A percentile compares a stretch with the other conserved stretches of the same genome.
phyloP scores from a whole-genome alignment of 108 stramenopile species.

The Fistulifera pelliculosa region DNA sequence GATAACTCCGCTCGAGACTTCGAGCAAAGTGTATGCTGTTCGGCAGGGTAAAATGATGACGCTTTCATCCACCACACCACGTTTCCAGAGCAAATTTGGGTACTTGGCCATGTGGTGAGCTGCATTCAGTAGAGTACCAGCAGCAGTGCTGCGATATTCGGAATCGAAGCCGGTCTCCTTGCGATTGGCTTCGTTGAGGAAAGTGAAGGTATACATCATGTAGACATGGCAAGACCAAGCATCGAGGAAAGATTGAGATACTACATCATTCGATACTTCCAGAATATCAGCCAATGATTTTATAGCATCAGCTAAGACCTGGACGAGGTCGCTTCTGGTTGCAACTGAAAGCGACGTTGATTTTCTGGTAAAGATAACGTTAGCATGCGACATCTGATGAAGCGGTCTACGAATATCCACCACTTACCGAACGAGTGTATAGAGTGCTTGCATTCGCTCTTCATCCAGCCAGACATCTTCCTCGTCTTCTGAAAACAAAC shows the following conservation, averaged over 20 bases:
- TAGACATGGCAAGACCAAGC: slow-evolving; percentile 75
- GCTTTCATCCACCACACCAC: slow-evolving; percentile 73
- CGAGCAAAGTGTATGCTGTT: slow-evolving; percentile 77
- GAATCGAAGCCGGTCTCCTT: slow-evolving; percentile 28
- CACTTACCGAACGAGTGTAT: slow-evolving; percentile 71
- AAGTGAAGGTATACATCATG: slow-evolving; percentile 86
- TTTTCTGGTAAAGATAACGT: slow-evolving; percentile 31
- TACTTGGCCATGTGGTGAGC: slow-evolving; percentile 48
- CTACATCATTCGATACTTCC: slow-evolving; percentile 25
- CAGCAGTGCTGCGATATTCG: slow-evolving; percentile 35
- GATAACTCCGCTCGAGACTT: slow-evolving; percentile 50
- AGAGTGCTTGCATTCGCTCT: slow-evolving; percentile 64
- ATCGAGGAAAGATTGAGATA: slow-evolving; percentile 58
- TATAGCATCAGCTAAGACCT: slow-evolving; percentile 50
- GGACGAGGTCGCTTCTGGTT: slow-evolving; percentile 43
- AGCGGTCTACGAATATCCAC: background rate
- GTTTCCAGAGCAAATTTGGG: slow-evolving; percentile 54
- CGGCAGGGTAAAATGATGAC: slow-evolving; percentile 70
- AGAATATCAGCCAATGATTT: slow-evolving; percentile 22
- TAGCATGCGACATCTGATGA: background rate
- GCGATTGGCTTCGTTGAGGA: slow-evolving; percentile 67
- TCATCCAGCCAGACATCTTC: slow-evolving; percentile 60
- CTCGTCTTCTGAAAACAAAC: slow-evolving; percentile 7
- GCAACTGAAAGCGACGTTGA: slow-evolving; percentile 48
- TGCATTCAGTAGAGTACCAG: slow-evolving; percentile 55